These are phyloP conservation scores for Beauveria australis DNA, from an alignment of 2,329 filamentous ascomycete genomes.

Conservation along the genomic window DNA sequence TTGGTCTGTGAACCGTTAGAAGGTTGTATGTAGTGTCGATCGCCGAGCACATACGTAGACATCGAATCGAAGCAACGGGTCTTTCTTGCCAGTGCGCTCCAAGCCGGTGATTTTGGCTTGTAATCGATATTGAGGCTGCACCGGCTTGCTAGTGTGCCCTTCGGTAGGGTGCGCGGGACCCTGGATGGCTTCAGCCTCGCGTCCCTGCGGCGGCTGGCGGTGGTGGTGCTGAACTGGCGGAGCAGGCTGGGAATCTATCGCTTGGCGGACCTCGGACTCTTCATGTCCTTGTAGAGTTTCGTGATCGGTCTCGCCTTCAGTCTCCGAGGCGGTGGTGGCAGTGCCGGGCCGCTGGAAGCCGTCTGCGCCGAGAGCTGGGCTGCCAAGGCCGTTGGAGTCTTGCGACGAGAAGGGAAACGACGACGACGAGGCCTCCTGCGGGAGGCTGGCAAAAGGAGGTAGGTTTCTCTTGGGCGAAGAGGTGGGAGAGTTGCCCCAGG, in stretches of 20 bases:
- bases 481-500: slow-evolving; percentile 48
- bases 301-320: slow-evolving; percentile 31
- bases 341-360: slow-evolving; percentile 39
- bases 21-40: background rate
- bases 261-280: background rate
- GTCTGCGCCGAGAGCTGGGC: slow-evolving; percentile 25
- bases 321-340: slow-evolving; percentile 37
- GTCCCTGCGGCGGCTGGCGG: slow-evolving; percentile 19
- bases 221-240: slow-evolving; percentile 21
- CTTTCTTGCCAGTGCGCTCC: slow-evolving; percentile 89
- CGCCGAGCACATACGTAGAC: slow-evolving; percentile 63
- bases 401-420: slow-evolving; percentile 37
- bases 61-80: slow-evolving; percentile 90
- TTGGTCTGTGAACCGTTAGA: slow-evolving; percentile 63
- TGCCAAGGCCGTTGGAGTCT: slow-evolving; percentile 35
- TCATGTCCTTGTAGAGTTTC: slow-evolving; percentile 18
- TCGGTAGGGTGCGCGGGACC: background rate
- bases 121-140: slow-evolving; percentile 69
- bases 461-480: slow-evolving; percentile 41
- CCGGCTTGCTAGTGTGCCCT: slow-evolving; percentile 44
- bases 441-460: slow-evolving; percentile 33
- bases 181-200: slow-evolving; percentile 13
- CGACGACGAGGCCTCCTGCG: slow-evolving; percentile 31
- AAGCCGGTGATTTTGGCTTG: slow-evolving; percentile 92
- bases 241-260: slow-evolving; percentile 16